These are phyloP conservation scores for Candida ovalis DNA, from an alignment of 805 yeast genomes.

Conservation along the genomic window DNA sequence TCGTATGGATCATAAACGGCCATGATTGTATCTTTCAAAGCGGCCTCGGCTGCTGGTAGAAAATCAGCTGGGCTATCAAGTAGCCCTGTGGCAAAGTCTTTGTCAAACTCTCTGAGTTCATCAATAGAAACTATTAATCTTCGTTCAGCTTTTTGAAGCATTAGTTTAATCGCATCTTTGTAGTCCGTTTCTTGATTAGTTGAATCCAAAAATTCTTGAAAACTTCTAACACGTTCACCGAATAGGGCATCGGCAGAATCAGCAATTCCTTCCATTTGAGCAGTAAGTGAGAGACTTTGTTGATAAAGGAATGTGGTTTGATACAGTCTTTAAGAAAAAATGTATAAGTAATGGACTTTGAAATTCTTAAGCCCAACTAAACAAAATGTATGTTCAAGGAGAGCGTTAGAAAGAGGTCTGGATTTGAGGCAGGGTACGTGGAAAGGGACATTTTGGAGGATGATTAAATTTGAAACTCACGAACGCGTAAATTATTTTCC, in stretches of 20 bases:
- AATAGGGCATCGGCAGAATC: conserved; percentile 39
- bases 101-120: conserved; percentile 80
- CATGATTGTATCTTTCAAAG: conserved; percentile 73
- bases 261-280: conserved; percentile 23
- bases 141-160: conserved; percentile 63
- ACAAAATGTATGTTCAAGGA: background rate
- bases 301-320: background rate
- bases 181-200: conserved; percentile 56
- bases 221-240: conserved; percentile 81
- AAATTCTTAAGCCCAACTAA: too few relatives aligned
- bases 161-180: conserved; percentile 62
- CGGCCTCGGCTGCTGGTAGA: conserved; percentile 85
- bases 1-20: conserved; percentile 65
- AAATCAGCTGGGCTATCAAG: conserved; percentile 76
- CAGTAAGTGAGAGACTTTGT: background rate
- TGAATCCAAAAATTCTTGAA: conserved; percentile 76
- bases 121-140: conserved; percentile 78
- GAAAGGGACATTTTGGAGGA: background rate
- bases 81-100: conserved; percentile 69
- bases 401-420: background rate
- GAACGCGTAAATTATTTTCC: conserved; percentile 9
- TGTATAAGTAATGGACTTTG: too few relatives aligned
- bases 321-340: too few relatives aligned
- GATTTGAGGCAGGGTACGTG: background rate
- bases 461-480: background rate